Percentiles rank a stretch among this genome's conserved stretches.
Conservation (phyloP, 768 basidiomycete genomes). For the Podaxis rugospora region DNA sequence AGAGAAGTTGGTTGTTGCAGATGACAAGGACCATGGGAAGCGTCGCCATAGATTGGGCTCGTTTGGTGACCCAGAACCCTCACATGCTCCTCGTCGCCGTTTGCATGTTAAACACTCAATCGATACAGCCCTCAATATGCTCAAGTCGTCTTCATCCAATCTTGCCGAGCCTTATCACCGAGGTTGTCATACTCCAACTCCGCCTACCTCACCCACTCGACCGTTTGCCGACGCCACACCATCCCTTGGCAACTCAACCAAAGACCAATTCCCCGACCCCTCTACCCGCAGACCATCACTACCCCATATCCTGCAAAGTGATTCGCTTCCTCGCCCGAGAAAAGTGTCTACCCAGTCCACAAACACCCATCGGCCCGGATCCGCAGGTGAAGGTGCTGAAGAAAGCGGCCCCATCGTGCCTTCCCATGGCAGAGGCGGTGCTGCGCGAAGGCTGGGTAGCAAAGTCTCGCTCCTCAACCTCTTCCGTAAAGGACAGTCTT, state of each 20-base stretch:
- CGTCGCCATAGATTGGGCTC: conserved; percentile 6
- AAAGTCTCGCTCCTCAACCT: conserved; percentile 74
- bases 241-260: conserved; percentile 28
- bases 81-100: conserved; percentile 37
- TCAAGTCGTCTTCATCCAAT: conserved; percentile 34
- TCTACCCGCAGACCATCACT: conserved; percentile 64
- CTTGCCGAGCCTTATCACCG: conserved; percentile 23
- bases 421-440: conserved; percentile 29
- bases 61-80: conserved; percentile 21
- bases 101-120: conserved; percentile 76
- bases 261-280: conserved; percentile 26
- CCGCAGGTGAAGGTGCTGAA: conserved; percentile 67
- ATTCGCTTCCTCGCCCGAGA: conserved; percentile 23
- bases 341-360: conserved; percentile 30
- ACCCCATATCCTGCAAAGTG: conserved; percentile 47
- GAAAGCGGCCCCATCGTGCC: conserved; percentile 26
- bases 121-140: conserved; percentile 63
- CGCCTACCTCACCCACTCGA: conserved; percentile 35
- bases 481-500: conserved; percentile 58
- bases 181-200: conserved; percentile 25
- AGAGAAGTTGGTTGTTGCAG: conserved; percentile 22
- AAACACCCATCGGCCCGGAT: conserved; percentile 56
- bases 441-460: conserved; percentile 48
- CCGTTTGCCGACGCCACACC: conserved; percentile 44
- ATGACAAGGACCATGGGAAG: conserved; percentile 9